Evolutionary conservation across 2,329 filamentous ascomycete genomes (phyloP).

Genomic region (Beauveria rudraprayagi): DNA sequence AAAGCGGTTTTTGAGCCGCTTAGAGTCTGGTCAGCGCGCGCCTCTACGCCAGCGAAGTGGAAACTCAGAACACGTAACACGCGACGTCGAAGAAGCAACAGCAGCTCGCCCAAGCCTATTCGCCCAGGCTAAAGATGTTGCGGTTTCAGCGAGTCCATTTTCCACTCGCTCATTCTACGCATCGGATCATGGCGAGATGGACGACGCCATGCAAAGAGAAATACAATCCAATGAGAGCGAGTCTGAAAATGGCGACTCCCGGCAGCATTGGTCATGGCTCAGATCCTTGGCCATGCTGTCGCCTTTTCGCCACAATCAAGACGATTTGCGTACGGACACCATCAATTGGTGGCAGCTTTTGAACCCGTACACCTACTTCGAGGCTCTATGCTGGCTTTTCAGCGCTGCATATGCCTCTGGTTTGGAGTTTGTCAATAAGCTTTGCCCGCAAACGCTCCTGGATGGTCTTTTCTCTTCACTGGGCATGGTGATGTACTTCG

Average conservation of each 20-base stretch:
- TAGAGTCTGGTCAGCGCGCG: not conserved
- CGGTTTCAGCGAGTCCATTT: slow-evolving; percentile 12
- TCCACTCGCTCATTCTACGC: slow-evolving; percentile 5
- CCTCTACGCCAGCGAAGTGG: slow-evolving; percentile 6
- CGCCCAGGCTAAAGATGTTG: slow-evolving; percentile 9
- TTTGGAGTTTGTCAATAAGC: slow-evolving; percentile 11
- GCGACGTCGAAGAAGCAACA: not conserved
- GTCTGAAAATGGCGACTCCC: slow-evolving; percentile 8
- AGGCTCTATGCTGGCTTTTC: slow-evolving; percentile 18
- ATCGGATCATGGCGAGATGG: slow-evolving; percentile 17
- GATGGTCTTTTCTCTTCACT: slow-evolving; percentile 12
- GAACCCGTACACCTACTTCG: slow-evolving; percentile 25
- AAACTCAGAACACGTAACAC: slow-evolving; percentile 2
- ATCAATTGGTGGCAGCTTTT: slow-evolving; percentile 21
- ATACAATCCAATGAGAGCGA: slow-evolving; percentile 13
- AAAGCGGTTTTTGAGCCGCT: not conserved
- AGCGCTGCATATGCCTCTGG: slow-evolving; percentile 16
- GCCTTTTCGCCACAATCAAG: slow-evolving; percentile 8
- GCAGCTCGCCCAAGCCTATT: slow-evolving; percentile 5
- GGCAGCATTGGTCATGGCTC: slow-evolving; percentile 17
- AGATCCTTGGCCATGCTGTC: slow-evolving; percentile 16
- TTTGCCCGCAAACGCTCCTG: slow-evolving; percentile 11
- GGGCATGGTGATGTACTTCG: not conserved
- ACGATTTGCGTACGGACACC: slow-evolving; percentile 5
- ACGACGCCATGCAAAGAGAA: slow-evolving; percentile 18